Evolutionary conservation across 108 stramenopile species (phyloP).

Genomic region (Cafeteria roenbergensis): DNA sequence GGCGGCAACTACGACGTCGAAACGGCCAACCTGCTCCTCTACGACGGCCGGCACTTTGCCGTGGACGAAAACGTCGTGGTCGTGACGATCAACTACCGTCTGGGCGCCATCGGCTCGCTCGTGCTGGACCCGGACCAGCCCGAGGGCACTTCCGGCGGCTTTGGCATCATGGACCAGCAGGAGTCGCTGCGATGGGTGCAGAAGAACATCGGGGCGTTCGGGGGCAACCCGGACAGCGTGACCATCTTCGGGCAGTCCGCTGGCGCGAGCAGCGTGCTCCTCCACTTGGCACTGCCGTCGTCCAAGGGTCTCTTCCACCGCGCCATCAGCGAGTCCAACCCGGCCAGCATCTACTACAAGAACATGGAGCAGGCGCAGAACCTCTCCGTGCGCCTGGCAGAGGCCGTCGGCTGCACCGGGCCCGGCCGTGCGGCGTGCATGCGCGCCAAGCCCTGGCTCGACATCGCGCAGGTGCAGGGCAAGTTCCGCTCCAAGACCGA

Average conservation of each 20-base stretch:
- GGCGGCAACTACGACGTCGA: neutral
- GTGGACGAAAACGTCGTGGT: slow-evolving; percentile 11
- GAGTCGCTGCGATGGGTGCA: slow-evolving; percentile 39
- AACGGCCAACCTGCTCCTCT: neutral
- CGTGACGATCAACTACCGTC: slow-evolving; percentile 35
- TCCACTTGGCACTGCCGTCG: slow-evolving; percentile 17
- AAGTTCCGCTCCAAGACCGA: neutral
- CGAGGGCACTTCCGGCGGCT: slow-evolving; percentile 32
- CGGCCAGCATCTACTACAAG: neutral
- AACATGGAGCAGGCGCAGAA: neutral
- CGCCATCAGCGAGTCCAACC: slow-evolving; percentile 39
- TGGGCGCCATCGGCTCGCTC: slow-evolving; percentile 40
- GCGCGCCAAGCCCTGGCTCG: neutral
- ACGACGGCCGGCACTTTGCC: neutral
- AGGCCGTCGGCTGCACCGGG: neutral
- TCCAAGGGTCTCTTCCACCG: slow-evolving; percentile 32
- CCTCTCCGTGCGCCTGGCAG: neutral
- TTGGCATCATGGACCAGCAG: slow-evolving; percentile 34
- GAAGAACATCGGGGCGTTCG: slow-evolving; percentile 29
- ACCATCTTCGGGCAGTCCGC: slow-evolving; percentile 42
- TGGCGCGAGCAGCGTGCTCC: slow-evolving; percentile 33
- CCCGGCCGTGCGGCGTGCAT: neutral
- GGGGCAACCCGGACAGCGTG: slow-evolving; percentile 31
- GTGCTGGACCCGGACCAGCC: slow-evolving; percentile 28
- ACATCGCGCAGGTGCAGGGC: neutral